Conservation (phyloP, 441 rosid species). For the Populus hybrid region DNA sequence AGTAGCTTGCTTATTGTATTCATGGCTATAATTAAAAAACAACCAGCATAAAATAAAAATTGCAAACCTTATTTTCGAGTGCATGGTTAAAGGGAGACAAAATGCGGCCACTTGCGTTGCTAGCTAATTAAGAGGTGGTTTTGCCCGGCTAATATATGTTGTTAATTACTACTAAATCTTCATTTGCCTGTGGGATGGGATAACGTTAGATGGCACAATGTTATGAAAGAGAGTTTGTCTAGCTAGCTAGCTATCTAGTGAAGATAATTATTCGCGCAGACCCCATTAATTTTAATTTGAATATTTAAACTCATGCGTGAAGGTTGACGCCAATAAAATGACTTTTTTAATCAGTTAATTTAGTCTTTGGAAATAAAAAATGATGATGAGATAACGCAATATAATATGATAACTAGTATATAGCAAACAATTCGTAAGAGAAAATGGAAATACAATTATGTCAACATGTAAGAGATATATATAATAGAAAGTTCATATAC, state of each 20-base stretch:
- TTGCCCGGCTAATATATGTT: neutral
- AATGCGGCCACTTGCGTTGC: neutral
- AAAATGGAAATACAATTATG: neutral
- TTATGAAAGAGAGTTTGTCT: neutral
- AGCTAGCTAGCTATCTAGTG: neutral
- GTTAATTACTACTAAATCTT: too few species aligned
- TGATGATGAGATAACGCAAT: neutral
- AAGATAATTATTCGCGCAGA: neutral
- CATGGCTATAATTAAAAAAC: too few species aligned
- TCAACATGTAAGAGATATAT: neutral
- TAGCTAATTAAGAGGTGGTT: neutral
- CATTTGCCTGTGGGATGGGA: neutral
- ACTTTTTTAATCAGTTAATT: neutral
- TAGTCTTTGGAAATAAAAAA: neutral
- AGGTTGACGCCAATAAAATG: neutral
- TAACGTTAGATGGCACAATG: neutral
- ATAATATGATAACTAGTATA: neutral
- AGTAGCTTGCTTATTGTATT: too few species aligned
- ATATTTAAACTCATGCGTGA: conserved; percentile 7
- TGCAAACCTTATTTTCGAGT: neutral
- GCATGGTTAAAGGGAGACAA: neutral
- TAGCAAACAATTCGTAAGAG: neutral
- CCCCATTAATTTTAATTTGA: neutral
- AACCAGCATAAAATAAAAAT: too few species aligned
- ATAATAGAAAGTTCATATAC: neutral